Conservation (phyloP, 192 early-diverging fungal genomes). For the Umbelopsis vinacea region DNA sequence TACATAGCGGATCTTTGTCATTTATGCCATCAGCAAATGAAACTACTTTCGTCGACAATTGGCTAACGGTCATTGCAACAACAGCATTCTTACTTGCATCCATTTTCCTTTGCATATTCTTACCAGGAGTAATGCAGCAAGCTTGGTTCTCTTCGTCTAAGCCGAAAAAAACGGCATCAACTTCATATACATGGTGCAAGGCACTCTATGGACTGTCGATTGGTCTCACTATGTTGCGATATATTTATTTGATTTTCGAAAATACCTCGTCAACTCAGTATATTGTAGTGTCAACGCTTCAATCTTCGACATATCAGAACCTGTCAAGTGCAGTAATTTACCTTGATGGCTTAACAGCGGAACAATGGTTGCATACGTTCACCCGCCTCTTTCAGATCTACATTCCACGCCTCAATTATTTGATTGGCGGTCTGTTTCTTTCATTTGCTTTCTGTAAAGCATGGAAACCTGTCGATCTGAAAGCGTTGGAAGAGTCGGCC, state of each 20-base stretch:
- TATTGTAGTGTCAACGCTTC: neutral
- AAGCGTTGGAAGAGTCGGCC: neutral
- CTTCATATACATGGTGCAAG: neutral
- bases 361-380: neutral
- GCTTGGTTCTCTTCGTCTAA: too few relatives aligned
- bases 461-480: neutral
- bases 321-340: neutral
- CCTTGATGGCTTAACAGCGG: neutral
- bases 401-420: slow-evolving; percentile 66
- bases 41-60: neutral
- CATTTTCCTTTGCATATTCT: neutral
- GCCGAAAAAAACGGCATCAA: neutral
- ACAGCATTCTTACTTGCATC: neutral
- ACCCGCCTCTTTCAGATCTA: slow-evolving; percentile 28
- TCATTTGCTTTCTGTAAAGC: neutral
- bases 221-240: neutral
- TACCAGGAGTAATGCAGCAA: neutral
- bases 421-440: neutral
- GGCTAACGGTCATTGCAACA: neutral
- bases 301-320: slow-evolving; percentile 33
- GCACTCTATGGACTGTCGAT: neutral
- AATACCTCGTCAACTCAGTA: slow-evolving; percentile 3
- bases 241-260: slow-evolving; percentile 1
- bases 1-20: slow-evolving; percentile 23
- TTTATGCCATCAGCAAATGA: neutral